Evolutionary conservation across 768 basidiomycete genomes (phyloP).

Genomic region (Tricholoma furcatifolium): DNA sequence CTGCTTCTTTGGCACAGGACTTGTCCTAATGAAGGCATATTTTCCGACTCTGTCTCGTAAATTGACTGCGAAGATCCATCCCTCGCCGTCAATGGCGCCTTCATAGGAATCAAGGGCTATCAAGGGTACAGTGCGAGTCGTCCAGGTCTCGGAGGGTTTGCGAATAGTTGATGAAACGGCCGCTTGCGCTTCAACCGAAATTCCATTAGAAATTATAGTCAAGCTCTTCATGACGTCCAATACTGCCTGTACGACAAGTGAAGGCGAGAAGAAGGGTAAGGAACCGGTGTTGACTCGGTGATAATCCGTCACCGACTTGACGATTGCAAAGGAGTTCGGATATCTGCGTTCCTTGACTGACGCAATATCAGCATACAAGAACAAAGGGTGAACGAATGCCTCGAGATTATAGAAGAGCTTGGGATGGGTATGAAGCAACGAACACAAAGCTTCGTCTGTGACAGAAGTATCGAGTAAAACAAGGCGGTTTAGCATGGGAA

Average conservation of each 20-base stretch:
- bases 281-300: slow-evolving; percentile 5
- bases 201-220: not conserved
- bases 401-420: slow-evolving; percentile 27
- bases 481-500: slow-evolving; percentile 23
- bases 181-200: not conserved
- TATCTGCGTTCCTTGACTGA: not conserved
- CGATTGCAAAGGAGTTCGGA: slow-evolving; percentile 20
- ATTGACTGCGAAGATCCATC: not conserved
- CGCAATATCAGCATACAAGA: slow-evolving; percentile 11
- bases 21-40: not conserved
- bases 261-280: slow-evolving; percentile 26
- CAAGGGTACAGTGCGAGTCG: not conserved
- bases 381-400: slow-evolving; percentile 26
- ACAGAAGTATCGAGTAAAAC: slow-evolving; percentile 25
- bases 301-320: not conserved
- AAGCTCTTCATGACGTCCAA: not conserved
- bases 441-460: slow-evolving; percentile 15
- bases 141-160: not conserved
- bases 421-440: slow-evolving; percentile 22
- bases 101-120: not conserved
- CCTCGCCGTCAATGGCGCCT: not conserved
- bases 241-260: slow-evolving; percentile 23
- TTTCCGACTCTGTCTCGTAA: too few species aligned
- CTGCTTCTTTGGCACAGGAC: too few species aligned
- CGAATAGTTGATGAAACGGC: not conserved